Base-by-base conservation (phyloP, 1,284 basidiomycete genomes). In the Rhodotorula sp. region DNA sequence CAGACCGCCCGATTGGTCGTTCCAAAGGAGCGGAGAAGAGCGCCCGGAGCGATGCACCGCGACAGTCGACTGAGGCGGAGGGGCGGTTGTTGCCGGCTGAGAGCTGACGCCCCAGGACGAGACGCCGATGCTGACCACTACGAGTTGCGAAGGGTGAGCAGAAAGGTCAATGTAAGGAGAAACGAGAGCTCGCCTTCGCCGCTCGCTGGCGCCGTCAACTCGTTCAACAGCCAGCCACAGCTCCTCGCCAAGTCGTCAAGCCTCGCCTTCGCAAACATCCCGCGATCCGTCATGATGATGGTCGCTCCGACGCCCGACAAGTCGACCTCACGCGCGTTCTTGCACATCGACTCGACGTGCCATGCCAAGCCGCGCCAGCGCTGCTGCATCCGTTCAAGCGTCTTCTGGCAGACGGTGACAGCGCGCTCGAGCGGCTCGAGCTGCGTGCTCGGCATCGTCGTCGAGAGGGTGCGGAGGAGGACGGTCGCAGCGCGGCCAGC, bases 351-450 rank as follows among this genome's bases (percentile, higher is more conserved):
- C 48, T 57, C 55, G 53, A 57, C 46, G 36, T 64, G 53, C 62
- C 62, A 64, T 24, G 62, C 56, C 44, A 64, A 34, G 9, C 62
- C 62, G 30, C 27, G 32, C 62, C 62, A 64, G 17, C 13, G 32
- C 20, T 46, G 29, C 34, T 57, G 53, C 44, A 64, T 64, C 30
- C 46, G 62, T 11, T 55, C 53, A 46, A 64, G 62, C 24, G 62
- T 57, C 20, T 39, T 56, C 47, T 48, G 54, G 19, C 51, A 56
- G n/a, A 64, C 32, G 27, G 46, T 32, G 54, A 64, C 24, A 4
- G 62, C 54, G n/a, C 62, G 62, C 30, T 56, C 53, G 46, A 64
- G 62, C 34, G 62, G 53, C 46, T 63, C 62, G 53, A 56, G 39
- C 22, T 63, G 52, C 30, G 24, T 13, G 10, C 30, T 51, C 7